Base-by-base conservation (phyloP, 305 asterid genomes). In the Withania somnifera region DNA sequence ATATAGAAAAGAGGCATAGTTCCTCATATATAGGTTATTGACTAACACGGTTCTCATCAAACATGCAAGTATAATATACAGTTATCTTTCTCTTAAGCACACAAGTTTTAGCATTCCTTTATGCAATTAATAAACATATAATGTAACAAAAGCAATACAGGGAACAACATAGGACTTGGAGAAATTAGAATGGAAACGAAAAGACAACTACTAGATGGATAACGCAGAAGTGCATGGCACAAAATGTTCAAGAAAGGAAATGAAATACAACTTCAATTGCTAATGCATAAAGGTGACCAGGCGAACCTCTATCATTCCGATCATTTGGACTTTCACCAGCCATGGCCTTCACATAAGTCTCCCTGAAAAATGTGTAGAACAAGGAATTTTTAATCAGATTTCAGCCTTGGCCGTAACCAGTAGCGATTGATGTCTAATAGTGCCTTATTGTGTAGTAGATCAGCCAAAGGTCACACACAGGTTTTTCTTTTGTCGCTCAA, bases 291-390 rank as follows among this genome's bases (percentile, higher is more conserved):
- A 78, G 30, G 63, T 57, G 66, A 84, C 84, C 78, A 78, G 80
- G 81, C 88, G 83, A 79, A 96, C 99, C 99, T 93, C 98, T 90
- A 87, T 97, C 99, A 73, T 97, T 97, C 88, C 98, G 91, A 83
- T 97, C 99, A 86, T 97, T 94, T 11, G 98, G 98, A 84, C 90
- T 93, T 89, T 97, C 99, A 81, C 97, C 97, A 1, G 90, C 84
- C 88, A 89, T 92, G 52, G 86, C 91, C 90, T 91, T 92, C 86
- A 97, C 93, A 85, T 91, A 97, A 26, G 99, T 97, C 86, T 94
- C 98, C 95, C 98, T 96, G 87, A 13, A 15, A 22, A 47, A 84
- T 77, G 83, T 77, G 67, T 66, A 79, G 42, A 53, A 57, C 54
- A 11, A 82, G 66, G 56, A 80, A 83, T 71, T 66, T 60, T 51